phyloP scores from a whole-genome alignment of 1,139 yeast genomes.

The Yamadazyma diddensiae region DNA sequence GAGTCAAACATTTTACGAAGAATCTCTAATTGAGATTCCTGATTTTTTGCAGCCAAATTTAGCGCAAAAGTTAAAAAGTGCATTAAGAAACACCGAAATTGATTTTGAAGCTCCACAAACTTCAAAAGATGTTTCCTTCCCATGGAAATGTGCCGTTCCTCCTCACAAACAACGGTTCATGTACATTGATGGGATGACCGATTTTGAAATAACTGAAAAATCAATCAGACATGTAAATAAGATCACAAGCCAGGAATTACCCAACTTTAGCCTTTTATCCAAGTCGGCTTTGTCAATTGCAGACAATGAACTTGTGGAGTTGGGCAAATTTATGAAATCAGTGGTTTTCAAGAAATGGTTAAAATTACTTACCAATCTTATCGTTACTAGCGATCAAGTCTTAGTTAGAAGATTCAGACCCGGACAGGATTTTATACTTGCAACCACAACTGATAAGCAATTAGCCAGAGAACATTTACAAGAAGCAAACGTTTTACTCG shows the following conservation, averaged over 20 bases:
- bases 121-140: slow-evolving; percentile 55
- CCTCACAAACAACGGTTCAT: slow-evolving; percentile 89
- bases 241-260: slow-evolving; percentile 48
- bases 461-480: slow-evolving; percentile 32
- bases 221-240: slow-evolving; percentile 26
- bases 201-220: slow-evolving; percentile 23
- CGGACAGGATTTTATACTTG: slow-evolving; percentile 89
- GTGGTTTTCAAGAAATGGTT: slow-evolving; percentile 71
- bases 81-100: slow-evolving; percentile 51
- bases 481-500: slow-evolving; percentile 52
- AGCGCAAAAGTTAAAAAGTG: slow-evolving; percentile 23
- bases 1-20: slow-evolving; percentile 53
- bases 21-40: slow-evolving; percentile 67
- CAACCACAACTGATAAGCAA: slow-evolving; percentile 65
- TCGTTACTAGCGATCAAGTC: slow-evolving; percentile 63
- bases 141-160: slow-evolving; percentile 93
- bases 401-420: slow-evolving; percentile 88
- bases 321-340: slow-evolving; percentile 62
- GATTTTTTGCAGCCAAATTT: slow-evolving; percentile 56
- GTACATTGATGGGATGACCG: slow-evolving; percentile 68
- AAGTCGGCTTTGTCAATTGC: slow-evolving; percentile 16
- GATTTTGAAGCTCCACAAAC: slow-evolving; percentile 57
- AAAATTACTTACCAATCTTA: slow-evolving; percentile 57
- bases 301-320: slow-evolving; percentile 40
- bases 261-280: slow-evolving; percentile 46